Conservation (phyloP, 495 filamentous ascomycete genomes). For the Lophium mytilinum region DNA sequence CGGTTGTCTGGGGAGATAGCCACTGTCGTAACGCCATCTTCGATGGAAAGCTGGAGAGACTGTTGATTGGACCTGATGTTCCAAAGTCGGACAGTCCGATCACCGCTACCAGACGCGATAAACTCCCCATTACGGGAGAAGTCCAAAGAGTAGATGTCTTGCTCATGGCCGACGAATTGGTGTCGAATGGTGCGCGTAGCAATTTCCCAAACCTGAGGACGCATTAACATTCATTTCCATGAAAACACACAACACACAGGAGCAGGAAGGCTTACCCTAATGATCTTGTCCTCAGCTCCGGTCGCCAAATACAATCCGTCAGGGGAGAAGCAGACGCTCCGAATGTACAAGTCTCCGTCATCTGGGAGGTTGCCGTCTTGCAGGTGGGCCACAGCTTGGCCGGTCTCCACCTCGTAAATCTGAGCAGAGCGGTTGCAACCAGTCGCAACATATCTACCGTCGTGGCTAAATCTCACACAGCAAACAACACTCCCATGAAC, state of each 20-base stretch:
- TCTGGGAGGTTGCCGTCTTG: constrained; percentile 30
- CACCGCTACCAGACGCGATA: constrained; percentile 38
- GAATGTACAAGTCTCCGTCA: constrained; percentile 38
- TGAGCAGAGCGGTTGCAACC: constrained; percentile 38
- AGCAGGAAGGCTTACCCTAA: constrained; percentile 28
- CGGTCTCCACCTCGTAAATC: constrained; percentile 37
- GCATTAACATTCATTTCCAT: not conserved
- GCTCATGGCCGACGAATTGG: constrained; percentile 37
- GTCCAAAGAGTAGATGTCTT: constrained; percentile 40
- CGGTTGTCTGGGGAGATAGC: constrained; percentile 37
- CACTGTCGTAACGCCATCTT: constrained; percentile 40
- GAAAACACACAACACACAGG: not conserved
- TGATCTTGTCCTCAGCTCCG: constrained; percentile 39
- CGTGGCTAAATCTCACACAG: constrained; percentile 38
- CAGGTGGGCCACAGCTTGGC: constrained; percentile 31
- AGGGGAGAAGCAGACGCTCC: constrained; percentile 40
- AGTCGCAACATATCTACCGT: constrained; percentile 36
- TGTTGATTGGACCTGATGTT: constrained; percentile 31
- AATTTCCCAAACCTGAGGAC: constrained; percentile 37
- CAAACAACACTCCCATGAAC: constrained; percentile 37
- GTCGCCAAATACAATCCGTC: constrained; percentile 37
- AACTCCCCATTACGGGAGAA: constrained; percentile 34
- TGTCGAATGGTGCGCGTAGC: constrained; percentile 28
- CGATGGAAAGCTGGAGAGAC: constrained; percentile 31
- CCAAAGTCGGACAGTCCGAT: constrained; percentile 38